These are phyloP conservation scores for Boletus rubropictus DNA, from an alignment of 768 basidiomycete species.

Conservation along the genomic window DNA sequence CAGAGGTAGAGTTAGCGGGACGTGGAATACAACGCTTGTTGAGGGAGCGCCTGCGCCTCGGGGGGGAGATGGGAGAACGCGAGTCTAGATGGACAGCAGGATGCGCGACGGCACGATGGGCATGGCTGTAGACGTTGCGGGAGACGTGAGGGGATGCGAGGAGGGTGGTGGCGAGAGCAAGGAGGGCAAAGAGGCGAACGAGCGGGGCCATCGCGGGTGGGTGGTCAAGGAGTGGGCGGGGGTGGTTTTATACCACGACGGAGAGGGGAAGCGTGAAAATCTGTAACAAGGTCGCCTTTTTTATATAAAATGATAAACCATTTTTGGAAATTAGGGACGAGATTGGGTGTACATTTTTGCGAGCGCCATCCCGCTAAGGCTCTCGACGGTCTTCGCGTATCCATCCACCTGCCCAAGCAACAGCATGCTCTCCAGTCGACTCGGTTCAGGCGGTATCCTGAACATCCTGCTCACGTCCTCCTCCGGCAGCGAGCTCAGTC, in stretches of 20 bases:
- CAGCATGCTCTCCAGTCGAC: constrained; percentile 80
- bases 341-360: constrained; percentile 74
- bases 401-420: constrained; percentile 84
- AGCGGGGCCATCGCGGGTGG: constrained; percentile 29
- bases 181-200: constrained; percentile 38
- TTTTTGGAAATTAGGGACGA: background rate
- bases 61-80: background rate
- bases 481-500: constrained; percentile 79
- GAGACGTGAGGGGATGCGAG: constrained; percentile 35
- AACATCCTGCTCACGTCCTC: constrained; percentile 80
- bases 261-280: no score
- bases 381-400: constrained; percentile 71
- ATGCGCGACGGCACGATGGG: constrained; percentile 15
- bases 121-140: constrained; percentile 23
- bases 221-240: constrained; percentile 12
- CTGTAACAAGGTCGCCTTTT: no score
- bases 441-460: constrained; percentile 86
- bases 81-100: background rate
- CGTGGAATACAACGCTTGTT: constrained; percentile 24
- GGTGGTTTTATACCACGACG: constrained; percentile 4
- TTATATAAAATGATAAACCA: background rate
- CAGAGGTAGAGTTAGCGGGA: constrained; percentile 9
- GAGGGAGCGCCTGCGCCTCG: constrained; percentile 24
- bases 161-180: constrained; percentile 35
- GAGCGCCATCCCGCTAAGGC: constrained; percentile 51